phyloP scores from a whole-genome alignment of 2,329 filamentous ascomycete genomes.

The Pseudocercospora pini-densiflorae region DNA sequence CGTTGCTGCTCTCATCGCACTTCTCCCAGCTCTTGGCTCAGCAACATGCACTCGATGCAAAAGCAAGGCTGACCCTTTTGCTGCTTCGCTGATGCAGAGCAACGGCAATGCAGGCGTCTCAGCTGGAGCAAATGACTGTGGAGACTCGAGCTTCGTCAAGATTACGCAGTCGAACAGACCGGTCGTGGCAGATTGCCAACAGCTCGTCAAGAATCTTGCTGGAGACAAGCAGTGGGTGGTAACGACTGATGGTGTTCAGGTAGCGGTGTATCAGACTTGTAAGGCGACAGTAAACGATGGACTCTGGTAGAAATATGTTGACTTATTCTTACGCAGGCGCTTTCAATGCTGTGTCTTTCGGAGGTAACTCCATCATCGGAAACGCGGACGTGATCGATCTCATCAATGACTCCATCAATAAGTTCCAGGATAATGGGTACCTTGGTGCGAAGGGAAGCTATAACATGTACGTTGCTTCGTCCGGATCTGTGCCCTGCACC shows the following conservation, averaged over 20 bases:
- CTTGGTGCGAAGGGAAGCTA: not conserved
- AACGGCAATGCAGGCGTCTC: slow-evolving; percentile 15
- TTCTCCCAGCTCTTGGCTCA: not conserved
- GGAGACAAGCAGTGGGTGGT: not conserved
- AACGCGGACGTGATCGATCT: slow-evolving; percentile 10
- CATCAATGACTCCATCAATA: slow-evolving; percentile 7
- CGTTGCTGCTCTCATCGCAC: not conserved
- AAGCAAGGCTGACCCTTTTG: not conserved
- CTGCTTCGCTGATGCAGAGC: not conserved
- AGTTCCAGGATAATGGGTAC: slow-evolving; percentile 5
- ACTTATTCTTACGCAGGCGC: not conserved
- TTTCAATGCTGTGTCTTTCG: not conserved
- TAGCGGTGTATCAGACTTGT: slow-evolving; percentile 10
- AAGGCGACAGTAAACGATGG: not conserved
- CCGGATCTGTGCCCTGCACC: not conserved
- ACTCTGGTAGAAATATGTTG: not conserved
- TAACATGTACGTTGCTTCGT: slow-evolving; percentile 10
- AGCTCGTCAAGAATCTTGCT: slow-evolving; percentile 1
- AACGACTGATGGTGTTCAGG: not conserved
- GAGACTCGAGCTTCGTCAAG: slow-evolving; percentile 17
- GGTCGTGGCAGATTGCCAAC: slow-evolving; percentile 6
- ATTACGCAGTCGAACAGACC: not conserved
- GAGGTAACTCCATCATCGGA: slow-evolving; percentile 1
- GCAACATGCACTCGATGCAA: not conserved
- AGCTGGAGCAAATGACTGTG: slow-evolving; percentile 19